Evolutionary conservation across 2,329 filamentous ascomycete species (phyloP).

Genomic region (Fusarium succisae): DNA sequence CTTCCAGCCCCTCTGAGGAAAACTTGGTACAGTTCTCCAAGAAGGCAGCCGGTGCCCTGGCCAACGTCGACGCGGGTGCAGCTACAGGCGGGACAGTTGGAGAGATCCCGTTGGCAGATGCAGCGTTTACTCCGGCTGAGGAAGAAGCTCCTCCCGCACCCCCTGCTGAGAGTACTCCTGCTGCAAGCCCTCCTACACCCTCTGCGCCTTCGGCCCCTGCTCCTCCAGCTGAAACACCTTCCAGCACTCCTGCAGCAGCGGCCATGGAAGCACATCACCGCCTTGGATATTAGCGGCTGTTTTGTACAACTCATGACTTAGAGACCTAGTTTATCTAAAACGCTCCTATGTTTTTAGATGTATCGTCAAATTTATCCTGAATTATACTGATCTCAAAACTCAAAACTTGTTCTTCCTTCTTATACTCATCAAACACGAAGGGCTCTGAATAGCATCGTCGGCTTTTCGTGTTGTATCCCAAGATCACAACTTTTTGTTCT

Average conservation of each 20-base stretch:
- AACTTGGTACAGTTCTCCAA: constrained; percentile 32
- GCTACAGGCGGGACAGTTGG: constrained; percentile 36
- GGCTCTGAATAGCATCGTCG: rapidly evolving
- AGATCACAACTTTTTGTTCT: background rate
- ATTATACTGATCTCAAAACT: background rate
- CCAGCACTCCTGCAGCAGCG: background rate
- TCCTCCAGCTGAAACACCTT: background rate
- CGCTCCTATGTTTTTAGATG: too few species aligned
- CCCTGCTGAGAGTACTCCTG: constrained; percentile 5
- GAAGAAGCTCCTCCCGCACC: constrained; percentile 12
- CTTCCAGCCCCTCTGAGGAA: constrained; percentile 22
- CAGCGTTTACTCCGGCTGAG: constrained; percentile 33
- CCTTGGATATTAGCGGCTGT: background rate
- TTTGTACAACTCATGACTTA: background rate
- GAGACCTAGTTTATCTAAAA: background rate
- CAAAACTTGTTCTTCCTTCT: background rate
- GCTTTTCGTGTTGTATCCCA: rapidly evolving
- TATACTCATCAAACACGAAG: background rate
- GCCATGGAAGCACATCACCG: background rate
- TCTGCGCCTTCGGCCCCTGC: background rate
- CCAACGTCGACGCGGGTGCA: constrained; percentile 32
- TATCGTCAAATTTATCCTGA: background rate
- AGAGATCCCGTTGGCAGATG: constrained; percentile 31
- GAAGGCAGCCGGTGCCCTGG: constrained; percentile 22
- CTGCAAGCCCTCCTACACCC: background rate